These are phyloP conservation scores for Brettanomyces naardenensis DNA, from an alignment of 805 yeast genomes.

Conservation along the genomic window DNA sequence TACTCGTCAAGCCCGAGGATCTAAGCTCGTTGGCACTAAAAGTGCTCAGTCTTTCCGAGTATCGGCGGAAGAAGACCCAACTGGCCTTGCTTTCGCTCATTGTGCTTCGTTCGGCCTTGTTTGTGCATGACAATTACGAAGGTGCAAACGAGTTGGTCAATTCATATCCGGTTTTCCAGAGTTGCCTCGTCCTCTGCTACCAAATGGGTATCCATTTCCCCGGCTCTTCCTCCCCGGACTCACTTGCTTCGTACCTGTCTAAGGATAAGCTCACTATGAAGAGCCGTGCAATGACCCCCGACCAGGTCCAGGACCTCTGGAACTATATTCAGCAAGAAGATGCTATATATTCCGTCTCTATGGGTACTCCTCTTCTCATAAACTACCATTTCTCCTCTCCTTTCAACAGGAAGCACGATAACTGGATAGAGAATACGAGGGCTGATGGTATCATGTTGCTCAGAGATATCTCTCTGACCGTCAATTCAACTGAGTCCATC, in stretches of 20 bases:
- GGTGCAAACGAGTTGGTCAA: slow-evolving; percentile 1
- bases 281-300: not conserved
- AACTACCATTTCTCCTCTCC: slow-evolving; percentile 10
- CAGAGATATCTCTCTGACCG: not conserved
- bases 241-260: not conserved
- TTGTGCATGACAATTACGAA: slow-evolving; percentile 2
- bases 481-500: slow-evolving; percentile 1
- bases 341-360: slow-evolving; percentile 5
- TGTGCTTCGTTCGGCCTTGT: slow-evolving; percentile 2
- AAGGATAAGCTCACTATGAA: not conserved
- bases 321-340: slow-evolving; percentile 10
- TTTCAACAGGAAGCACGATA: not conserved
- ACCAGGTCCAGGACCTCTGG: slow-evolving; percentile 9
- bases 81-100: slow-evolving; percentile 6
- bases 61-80: slow-evolving; percentile 4
- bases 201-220: slow-evolving; percentile 7
- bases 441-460: not conserved
- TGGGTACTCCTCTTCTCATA: slow-evolving; percentile 8
- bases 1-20: slow-evolving; percentile 1
- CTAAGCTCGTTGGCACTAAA: slow-evolving; percentile 6
- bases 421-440: not conserved
- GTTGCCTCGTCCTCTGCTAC: slow-evolving; percentile 1
- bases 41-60: slow-evolving; percentile 9
- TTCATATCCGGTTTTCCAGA: slow-evolving; percentile 8
- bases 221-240: not conserved